Evolutionary conservation across 2,329 filamentous ascomycete species (phyloP).

Genomic region (Amauroascus verrucosus): DNA sequence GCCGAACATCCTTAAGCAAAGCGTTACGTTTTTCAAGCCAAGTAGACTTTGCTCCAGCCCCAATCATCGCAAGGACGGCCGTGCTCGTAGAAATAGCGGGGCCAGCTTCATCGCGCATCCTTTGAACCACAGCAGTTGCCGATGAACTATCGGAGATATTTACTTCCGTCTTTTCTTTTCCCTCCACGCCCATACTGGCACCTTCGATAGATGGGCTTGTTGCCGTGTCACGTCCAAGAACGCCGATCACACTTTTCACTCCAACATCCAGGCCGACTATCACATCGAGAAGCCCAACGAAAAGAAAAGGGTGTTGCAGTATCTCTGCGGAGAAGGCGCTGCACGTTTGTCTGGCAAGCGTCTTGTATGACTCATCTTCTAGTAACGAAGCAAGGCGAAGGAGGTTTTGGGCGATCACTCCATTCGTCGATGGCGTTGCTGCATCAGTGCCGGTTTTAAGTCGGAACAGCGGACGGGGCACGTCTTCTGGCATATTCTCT

Average conservation of each 20-base stretch:
- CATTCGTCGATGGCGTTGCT: constrained; percentile 80
- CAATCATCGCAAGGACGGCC: constrained; percentile 28
- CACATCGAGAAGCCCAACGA: constrained; percentile 64
- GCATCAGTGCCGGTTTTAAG: constrained; percentile 95
- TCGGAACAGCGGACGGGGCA: constrained; percentile 56
- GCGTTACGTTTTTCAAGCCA: constrained; percentile 33
- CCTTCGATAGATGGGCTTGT: constrained; percentile 15
- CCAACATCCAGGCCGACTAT: constrained; percentile 69
- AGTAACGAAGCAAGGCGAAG: constrained; percentile 65
- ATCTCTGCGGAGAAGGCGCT: constrained; percentile 85
- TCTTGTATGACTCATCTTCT: constrained; percentile 52
- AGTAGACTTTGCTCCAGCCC: constrained; percentile 27
- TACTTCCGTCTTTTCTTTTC: constrained; percentile 12
- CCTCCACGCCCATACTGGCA: neutral
- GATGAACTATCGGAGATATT: neutral
- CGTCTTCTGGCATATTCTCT: constrained; percentile 48
- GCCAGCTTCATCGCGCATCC: constrained; percentile 28
- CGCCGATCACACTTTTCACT: constrained; percentile 49
- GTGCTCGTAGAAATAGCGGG: constrained; percentile 26
- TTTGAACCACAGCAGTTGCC: constrained; percentile 20
- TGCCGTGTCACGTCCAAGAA: constrained; percentile 34
- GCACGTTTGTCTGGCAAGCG: constrained; percentile 61
- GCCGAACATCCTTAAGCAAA: constrained; percentile 30
- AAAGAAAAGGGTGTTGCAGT: constrained; percentile 85
- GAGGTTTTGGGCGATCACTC: constrained; percentile 76